Evolutionary conservation across 2,329 filamentous ascomycete genomes (phyloP).

Genomic region (Aspergillus piperis): DNA sequence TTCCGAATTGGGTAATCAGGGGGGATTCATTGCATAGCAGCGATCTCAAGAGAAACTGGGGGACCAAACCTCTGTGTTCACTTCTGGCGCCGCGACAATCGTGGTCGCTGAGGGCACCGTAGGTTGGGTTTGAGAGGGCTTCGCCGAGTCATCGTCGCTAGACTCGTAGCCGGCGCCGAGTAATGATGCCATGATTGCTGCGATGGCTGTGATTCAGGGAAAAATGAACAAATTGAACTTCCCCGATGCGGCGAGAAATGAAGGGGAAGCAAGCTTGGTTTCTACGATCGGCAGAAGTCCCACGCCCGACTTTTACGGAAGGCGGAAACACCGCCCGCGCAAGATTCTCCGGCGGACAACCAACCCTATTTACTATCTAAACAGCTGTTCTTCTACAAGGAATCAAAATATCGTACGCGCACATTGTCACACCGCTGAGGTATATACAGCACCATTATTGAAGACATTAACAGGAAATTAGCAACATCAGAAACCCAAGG

Average conservation of each 20-base stretch:
- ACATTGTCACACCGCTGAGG: constrained; percentile 39
- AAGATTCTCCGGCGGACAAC: constrained; percentile 13
- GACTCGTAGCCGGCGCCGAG: constrained; percentile 49
- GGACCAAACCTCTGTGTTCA: constrained; percentile 59
- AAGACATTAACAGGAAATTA: constrained; percentile 27
- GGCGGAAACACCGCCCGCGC: constrained; percentile 28
- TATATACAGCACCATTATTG: constrained; percentile 42
- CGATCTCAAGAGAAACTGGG: constrained; percentile 8
- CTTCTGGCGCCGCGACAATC: constrained; percentile 54
- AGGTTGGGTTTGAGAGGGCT: constrained; percentile 19
- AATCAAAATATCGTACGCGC: constrained; percentile 39
- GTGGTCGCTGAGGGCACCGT: constrained; percentile 36
- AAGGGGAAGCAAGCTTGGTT: background rate
- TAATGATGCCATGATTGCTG: constrained; percentile 44
- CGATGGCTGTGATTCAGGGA: background rate
- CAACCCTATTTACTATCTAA: background rate
- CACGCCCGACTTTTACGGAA: constrained; percentile 35
- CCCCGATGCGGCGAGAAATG: background rate
- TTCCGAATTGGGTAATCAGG: background rate
- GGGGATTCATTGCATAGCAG: background rate
- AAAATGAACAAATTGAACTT: background rate
- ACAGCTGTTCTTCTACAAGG: background rate
- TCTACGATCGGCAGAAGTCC: background rate
- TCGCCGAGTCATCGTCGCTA: constrained; percentile 49
- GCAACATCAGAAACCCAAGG: constrained; percentile 16